Evolutionary conservation across 2,329 filamentous ascomycete genomes (phyloP), one percentile per base, ranked within the genome.

Genomic region (Parastagonospora avenae): DNA sequence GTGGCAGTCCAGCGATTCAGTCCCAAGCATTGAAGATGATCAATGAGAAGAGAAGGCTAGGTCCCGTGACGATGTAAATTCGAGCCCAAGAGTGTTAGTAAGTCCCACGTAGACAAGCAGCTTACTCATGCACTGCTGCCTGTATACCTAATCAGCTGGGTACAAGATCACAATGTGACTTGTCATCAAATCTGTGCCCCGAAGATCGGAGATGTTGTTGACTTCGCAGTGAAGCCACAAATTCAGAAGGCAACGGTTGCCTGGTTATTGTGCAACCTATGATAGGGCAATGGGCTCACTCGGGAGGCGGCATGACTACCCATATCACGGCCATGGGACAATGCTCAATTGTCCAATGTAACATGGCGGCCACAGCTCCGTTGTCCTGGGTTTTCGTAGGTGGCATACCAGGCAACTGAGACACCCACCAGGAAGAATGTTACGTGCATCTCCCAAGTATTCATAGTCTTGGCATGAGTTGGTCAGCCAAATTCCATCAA

Each of bases 381-480:
- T 50, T 19, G 46, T 4, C 12, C 42, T n/a, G 24, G 37, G 29
- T 28, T 38, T 28, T 38, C n/a, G 51, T 45, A 33, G 16, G 16
- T 11, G 49, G 40, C 47, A 63, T 24, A 24, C 5, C 19, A 24
- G 60, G 60, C 60, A 59, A 55, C 60, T 53, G 53, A 62, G 53
- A 64, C 62, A 59, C 2, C 4, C 37, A 12, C 10, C n/a, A 24
- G 8, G n/a, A 46, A 29, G 12, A 42, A 4, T 36, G 36, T 46
- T 48, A 42, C 40, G 37, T 44, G 39, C 15, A 14, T 36, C 10
- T 27, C 24, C 27, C 27, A 16, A 19, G 36, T 8, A 8, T 8
- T 4, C 8, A 36, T 36, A 14, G 8, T 16, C 33, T 36, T 36
- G 33, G 33, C 19, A 3, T 24, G 19, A 24, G 19, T 24, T 24